Base-by-base conservation (phyloP, 2,329 filamentous ascomycete genomes). In the Fusarium sp. region DNA sequence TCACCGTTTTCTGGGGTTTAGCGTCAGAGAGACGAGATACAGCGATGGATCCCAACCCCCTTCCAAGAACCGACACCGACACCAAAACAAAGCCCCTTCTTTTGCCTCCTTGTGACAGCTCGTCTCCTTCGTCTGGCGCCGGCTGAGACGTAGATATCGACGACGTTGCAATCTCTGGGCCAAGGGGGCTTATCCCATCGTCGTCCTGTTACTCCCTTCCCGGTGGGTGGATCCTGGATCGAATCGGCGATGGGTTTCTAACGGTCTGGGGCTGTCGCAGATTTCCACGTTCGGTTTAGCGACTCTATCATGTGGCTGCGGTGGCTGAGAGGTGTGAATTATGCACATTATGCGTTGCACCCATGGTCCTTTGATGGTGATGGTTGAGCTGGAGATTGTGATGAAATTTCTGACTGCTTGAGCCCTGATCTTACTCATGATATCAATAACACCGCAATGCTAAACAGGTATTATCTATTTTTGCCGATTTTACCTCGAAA, bases 111-210 rank as follows among this genome's bases (percentile, higher is more conserved):
- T 60, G 71, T 63, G 45, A 65, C 70, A 70, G 66, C 65, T 42
- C 57, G 33, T 56, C 65, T 52, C 16, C 65, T 35, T 73, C 70
- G 31, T 66, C 70, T 73, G 62, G 63, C 71, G 68, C 68, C 60
- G 60, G 60, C 40, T 74, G 71, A 74, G 71, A 74, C 71, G 57
- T 71, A 25, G 52, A 71, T 60, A 38, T 57, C 67, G 50, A 71
- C 68, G 56, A 68, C 36, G 71, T 71, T 74, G 68, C 71, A 68
- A 40, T 66, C 35, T 73, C 18, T 70, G 11, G 38, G 11, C 35
- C 38, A 59, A 52, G 47, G 60, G 68, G 64, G 63, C 52, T 52
- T 36, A 69, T 40, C 64, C 67, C 22, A 52, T 52, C 47, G 25
- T 31, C 25, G 14, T 36, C 27, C n/a, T 52, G 31, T 38, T 18